These are phyloP conservation scores for Cladorrhinum sp. DNA, from an alignment of 2,329 filamentous ascomycete genomes.

Conservation along the genomic window DNA sequence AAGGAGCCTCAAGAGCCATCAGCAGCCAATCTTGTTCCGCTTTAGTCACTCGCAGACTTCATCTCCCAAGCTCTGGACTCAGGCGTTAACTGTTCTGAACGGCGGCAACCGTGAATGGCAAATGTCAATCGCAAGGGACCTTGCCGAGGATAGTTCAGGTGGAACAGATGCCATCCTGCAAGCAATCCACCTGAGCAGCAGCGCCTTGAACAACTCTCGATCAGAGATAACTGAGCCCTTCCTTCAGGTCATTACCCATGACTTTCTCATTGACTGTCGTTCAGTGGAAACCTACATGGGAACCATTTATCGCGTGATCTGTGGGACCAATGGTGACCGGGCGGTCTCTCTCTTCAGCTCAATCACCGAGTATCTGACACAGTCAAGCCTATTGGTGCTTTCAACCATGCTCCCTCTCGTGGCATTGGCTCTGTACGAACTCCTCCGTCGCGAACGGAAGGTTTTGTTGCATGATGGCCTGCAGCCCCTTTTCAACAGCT, in stretches of 20 bases:
- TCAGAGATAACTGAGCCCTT: constrained; percentile 16
- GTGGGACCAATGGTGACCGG: constrained; percentile 33
- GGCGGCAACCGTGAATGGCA: constrained; percentile 5
- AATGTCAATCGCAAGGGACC: constrained; percentile 8
- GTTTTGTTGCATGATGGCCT: constrained; percentile 13
- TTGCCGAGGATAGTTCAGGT: constrained; percentile 13
- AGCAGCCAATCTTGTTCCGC: neutral
- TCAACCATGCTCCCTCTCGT: neutral
- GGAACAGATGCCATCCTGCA: neutral
- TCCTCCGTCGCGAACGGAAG: constrained; percentile 17
- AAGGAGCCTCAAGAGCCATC: neutral
- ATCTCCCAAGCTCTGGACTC: neutral
- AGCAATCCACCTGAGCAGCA: neutral
- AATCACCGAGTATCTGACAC: constrained; percentile 11
- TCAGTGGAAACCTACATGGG: constrained; percentile 38
- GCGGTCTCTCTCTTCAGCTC: constrained; percentile 32
- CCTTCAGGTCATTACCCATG: constrained; percentile 36
- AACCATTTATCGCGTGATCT: constrained; percentile 34
- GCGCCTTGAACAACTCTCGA: neutral
- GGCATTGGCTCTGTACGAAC: constrained; percentile 3
- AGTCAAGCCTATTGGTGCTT: neutral
- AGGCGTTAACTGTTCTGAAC: neutral
- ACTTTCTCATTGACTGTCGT: constrained; percentile 34
- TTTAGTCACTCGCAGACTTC: neutral
- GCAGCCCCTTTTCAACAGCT: neutral